Conservation (phyloP, 2,329 filamentous ascomycete species). For the Calonectria henricotiae region DNA sequence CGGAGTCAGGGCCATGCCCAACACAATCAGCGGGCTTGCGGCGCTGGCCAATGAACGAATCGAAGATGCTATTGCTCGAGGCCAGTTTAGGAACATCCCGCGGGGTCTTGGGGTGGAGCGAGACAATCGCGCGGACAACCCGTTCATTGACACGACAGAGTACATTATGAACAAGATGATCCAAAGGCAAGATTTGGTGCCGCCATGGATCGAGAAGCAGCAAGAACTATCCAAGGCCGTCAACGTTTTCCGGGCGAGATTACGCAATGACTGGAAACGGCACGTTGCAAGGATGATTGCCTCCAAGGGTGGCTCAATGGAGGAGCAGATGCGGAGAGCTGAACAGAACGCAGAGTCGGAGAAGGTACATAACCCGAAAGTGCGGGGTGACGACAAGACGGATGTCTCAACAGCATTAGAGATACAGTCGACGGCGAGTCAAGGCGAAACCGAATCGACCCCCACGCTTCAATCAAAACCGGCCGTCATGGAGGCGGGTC, state of each 20-base stretch:
- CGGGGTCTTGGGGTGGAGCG: conserved; percentile 85
- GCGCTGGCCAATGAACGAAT: conserved; percentile 92
- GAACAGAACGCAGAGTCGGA: conserved; percentile 85
- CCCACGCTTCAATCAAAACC: conserved; percentile 10
- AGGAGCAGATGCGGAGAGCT: conserved; percentile 81
- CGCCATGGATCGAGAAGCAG: conserved; percentile 99
- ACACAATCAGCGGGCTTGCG: conserved; percentile 83
- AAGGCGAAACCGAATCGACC: neutral
- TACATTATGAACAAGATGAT: conserved; percentile 99
- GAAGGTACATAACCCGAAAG: conserved; percentile 73
- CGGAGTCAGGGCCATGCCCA: conserved; percentile 80
- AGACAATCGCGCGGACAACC: conserved; percentile 87
- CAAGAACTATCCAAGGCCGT: conserved; percentile 85
- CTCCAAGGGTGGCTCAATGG: conserved; percentile 81
- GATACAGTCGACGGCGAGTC: neutral
- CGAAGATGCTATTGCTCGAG: conserved; percentile 92
- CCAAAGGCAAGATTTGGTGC: conserved; percentile 93
- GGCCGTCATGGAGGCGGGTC: conserved; percentile 11
- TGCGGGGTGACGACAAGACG: conserved; percentile 62
- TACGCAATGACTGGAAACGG: conserved; percentile 87
- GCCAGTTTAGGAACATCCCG: conserved; percentile 88
- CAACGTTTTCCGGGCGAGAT: conserved; percentile 79
- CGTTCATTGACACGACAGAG: conserved; percentile 96
- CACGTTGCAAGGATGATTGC: conserved; percentile 87
- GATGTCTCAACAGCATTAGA: conserved; percentile 55